These are phyloP conservation scores for Clonostachys rhizophaga DNA, from an alignment of 2,329 filamentous ascomycete species.

Conservation along the genomic window DNA sequence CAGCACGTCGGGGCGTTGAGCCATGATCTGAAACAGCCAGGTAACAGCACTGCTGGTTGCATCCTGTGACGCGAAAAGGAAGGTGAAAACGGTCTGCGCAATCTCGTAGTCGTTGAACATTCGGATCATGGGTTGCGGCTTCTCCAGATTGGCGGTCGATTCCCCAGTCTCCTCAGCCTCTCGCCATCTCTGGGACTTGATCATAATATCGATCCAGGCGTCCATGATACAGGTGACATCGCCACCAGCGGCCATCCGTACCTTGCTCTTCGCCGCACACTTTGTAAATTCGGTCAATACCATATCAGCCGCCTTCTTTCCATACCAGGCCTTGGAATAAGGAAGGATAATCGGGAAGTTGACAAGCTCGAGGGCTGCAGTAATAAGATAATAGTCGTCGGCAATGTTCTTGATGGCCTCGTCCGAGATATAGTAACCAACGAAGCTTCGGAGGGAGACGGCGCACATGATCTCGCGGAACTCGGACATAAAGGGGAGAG, in stretches of 20 bases:
- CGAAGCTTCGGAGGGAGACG: slow-evolving; percentile 93
- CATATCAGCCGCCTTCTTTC: slow-evolving; percentile 92
- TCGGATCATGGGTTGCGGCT: slow-evolving; percentile 78
- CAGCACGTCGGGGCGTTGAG: slow-evolving; percentile 88
- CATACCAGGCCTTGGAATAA: slow-evolving; percentile 94
- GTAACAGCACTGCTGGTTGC: slow-evolving; percentile 90
- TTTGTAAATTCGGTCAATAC: slow-evolving; percentile 84
- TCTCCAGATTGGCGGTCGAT: slow-evolving; percentile 64
- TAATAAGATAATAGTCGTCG: slow-evolving; percentile 96
- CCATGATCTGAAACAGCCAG: slow-evolving; percentile 93
- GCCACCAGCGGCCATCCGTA: slow-evolving; percentile 84
- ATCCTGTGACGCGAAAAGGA: slow-evolving; percentile 96
- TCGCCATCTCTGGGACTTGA: slow-evolving; percentile 78
- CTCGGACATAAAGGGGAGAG: slow-evolving; percentile 81
- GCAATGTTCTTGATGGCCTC: slow-evolving; percentile 90
- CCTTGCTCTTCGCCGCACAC: slow-evolving; percentile 90
- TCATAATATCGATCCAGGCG: slow-evolving; percentile 84
- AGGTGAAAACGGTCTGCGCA: slow-evolving; percentile 88
- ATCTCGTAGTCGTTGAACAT: slow-evolving; percentile 91
- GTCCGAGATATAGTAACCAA: slow-evolving; percentile 90
- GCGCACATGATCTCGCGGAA: slow-evolving; percentile 96
- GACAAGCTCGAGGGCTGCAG: slow-evolving; percentile 90
- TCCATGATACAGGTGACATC: slow-evolving; percentile 92
- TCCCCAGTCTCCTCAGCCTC: slow-evolving; percentile 72
- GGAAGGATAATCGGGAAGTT: slow-evolving; percentile 97